Base-by-base conservation (phyloP, 495 filamentous ascomycete species). In the Podospora pseudopauciseta region DNA sequence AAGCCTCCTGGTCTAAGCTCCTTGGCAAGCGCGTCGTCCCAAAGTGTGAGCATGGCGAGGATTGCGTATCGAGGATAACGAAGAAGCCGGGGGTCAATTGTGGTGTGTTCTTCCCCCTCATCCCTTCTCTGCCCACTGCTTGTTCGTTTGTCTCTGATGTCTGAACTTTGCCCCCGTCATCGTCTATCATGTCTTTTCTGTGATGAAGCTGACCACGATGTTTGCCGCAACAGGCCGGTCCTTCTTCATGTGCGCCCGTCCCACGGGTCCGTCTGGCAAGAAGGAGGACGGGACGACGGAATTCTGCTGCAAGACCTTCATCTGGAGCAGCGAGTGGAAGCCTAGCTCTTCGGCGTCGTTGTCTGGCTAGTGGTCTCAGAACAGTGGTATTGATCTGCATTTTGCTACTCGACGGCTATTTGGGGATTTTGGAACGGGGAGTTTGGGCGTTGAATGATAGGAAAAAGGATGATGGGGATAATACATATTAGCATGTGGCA, bases 241-340 rank as follows among this genome's bases (percentile, higher is more conserved):
- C 0, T 97, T 97, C 80, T 97, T 91, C 86, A 91, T 94, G 66
- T 97, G 93, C 74, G 74, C 90, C 2, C 83, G 92, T 54, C 93
- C 93, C 16, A 74, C 96, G 13, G 93, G 93, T 0, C 93, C 93
- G 1, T 89, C 89, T 3, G 93, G 93, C 2, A 83, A 88, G 62
- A 95, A 94, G 71, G 92, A 96, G 75, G 87, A 80, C 58, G 90
- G 89, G 1, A 92, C 39, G 39, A 49, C 92, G 0, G 82, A 93
- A 71, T 97, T 93, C 88, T 87, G 92, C 2, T 97, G 93, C 76
- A 77, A 82, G 1, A 96, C 92, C 0, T 97, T 97, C 72, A 93
- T 96, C 65, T 97, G 93, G 93, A 88, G 88, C 55, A 94, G 90
- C 71, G 92, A 95, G 72, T 94, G 92, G 92, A 86, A 75, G 15